Evolutionary conservation across 805 yeast species (phyloP).

Genomic region (Saturnispora sekii): DNA sequence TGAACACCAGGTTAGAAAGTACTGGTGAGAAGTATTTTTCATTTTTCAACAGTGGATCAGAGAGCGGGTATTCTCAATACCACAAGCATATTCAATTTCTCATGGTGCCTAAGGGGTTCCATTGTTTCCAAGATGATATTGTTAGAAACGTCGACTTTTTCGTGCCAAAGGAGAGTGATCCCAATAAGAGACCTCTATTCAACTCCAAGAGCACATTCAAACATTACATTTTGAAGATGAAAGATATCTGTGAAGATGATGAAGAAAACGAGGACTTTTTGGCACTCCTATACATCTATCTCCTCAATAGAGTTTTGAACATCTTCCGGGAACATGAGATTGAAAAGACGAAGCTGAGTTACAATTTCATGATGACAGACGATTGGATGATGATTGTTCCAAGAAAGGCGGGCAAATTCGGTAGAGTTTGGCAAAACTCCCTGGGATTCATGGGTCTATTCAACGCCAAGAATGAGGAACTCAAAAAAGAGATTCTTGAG

Average conservation of each 20-base stretch:
- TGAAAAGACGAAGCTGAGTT: slow-evolving; percentile 42
- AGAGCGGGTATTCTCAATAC: slow-evolving; percentile 89
- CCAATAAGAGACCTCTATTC: slow-evolving; percentile 46
- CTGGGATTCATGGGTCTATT: slow-evolving; percentile 74
- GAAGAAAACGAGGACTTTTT: slow-evolving; percentile 46
- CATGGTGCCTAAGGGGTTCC: slow-evolving; percentile 52
- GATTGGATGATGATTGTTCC: slow-evolving; percentile 87
- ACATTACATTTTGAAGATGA: slow-evolving; percentile 67
- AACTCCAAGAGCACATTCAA: slow-evolving; percentile 62
- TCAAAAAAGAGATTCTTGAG: slow-evolving; percentile 35
- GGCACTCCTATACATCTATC: slow-evolving; percentile 59
- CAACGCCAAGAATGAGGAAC: slow-evolving; percentile 59
- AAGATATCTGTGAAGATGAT: slow-evolving; percentile 28
- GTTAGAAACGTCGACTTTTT: slow-evolving; percentile 37
- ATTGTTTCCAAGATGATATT: slow-evolving; percentile 47
- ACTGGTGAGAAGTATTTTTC: slow-evolving; percentile 51
- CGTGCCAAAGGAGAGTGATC: slow-evolving; percentile 38
- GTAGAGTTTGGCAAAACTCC: slow-evolving; percentile 61
- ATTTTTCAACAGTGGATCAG: slow-evolving; percentile 81
- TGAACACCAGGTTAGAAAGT: slow-evolving; percentile 30
- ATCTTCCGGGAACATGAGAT: slow-evolving; percentile 44
- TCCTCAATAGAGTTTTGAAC: slow-evolving; percentile 64
- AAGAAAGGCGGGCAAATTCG: slow-evolving; percentile 47
- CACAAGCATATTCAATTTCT: slow-evolving; percentile 90
- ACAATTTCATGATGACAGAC: slow-evolving; percentile 73